Evolutionary conservation across 805 yeast species (phyloP).

Genomic region (Kazachstania africana): DNA sequence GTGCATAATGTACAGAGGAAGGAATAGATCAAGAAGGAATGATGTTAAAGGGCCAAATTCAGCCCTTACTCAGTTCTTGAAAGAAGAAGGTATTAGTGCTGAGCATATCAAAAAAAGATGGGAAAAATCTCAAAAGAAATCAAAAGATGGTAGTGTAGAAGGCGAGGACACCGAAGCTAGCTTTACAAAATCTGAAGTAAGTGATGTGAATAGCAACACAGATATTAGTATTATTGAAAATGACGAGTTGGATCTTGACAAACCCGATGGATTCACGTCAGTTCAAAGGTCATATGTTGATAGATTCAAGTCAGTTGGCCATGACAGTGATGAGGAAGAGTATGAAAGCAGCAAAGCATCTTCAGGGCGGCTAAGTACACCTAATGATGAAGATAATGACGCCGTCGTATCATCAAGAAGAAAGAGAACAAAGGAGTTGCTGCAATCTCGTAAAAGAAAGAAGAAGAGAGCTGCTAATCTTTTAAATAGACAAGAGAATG

Average conservation of each 20-base stretch:
- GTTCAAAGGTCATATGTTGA: conserved; percentile 1
- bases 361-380: background rate
- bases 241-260: conserved; percentile 2
- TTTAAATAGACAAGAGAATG: conserved; percentile 54
- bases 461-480: conserved; percentile 77
- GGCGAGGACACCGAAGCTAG: conserved; percentile 1
- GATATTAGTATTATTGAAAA: background rate
- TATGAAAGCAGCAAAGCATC: conserved; percentile 4
- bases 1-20: conserved; percentile 19
- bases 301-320: conserved; percentile 23
- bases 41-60: conserved; percentile 52
- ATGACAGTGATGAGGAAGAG: conserved; percentile 26
- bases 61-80: conserved; percentile 78
- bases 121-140: conserved; percentile 21
- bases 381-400: background rate
- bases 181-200: background rate
- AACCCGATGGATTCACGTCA: conserved; percentile 2
- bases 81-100: conserved; percentile 83
- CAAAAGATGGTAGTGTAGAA: conserved; percentile 9
- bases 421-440: conserved; percentile 30
- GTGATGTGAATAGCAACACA: background rate
- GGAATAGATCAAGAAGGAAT: conserved; percentile 11
- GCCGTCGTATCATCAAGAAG: conserved; percentile 25
- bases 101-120: conserved; percentile 52
- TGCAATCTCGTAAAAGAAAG: conserved; percentile 59